Base-by-base conservation (phyloP, 192 early-diverging fungal species). In the Obelidium mucronatum region DNA sequence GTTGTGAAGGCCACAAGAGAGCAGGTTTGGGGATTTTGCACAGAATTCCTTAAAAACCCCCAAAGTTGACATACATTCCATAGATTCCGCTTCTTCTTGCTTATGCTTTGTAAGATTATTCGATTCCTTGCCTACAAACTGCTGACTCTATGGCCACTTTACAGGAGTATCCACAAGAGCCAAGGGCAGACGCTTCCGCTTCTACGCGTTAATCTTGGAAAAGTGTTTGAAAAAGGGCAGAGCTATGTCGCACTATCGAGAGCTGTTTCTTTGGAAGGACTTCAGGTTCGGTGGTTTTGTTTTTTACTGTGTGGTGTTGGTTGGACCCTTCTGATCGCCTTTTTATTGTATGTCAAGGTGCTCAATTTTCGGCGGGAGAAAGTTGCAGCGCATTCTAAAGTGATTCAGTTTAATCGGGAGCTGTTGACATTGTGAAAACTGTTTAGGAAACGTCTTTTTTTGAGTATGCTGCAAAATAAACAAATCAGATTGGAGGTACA, bases 241-340 rank as follows among this genome's bases (percentile, higher is more conserved):
- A 79, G 78, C 13, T 88, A 88, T 73, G 87, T 88, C 6, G 87
- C 87, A 2, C 36, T 88, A 13, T 86, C 84, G 13, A 58, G 87
- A 2, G 81, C 84, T 35, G 79, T 78, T 13, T 67, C 40, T 30
- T 63, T 88, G 69, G 78, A 80, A 34, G 79, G 81, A 28, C 56
- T 85, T 24, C 82, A 81, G 78, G 80, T 78, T 17, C 6, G 31
- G 8, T 31, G n/a, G 15, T 11, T 40, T n/a, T 4, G 3, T 6
- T 39, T 65, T 17, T 39, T 51, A 13, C 22, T 51, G 11, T 51
- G 48, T 13, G 8, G 11, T 11, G n/a, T n/a, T n/a, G n/a, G 62
- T 4, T 64, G 6, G 58, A 59, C 11, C 31, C 4, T 59, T 11
- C 24, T 24, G 24, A 13, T 17, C 36, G 6, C 63, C 6, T 5